Evolutionary conservation across 1,284 basidiomycete species (phyloP), one percentile per base, ranked within the genome.

Genomic region (Rhodotorula glutinis): DNA sequence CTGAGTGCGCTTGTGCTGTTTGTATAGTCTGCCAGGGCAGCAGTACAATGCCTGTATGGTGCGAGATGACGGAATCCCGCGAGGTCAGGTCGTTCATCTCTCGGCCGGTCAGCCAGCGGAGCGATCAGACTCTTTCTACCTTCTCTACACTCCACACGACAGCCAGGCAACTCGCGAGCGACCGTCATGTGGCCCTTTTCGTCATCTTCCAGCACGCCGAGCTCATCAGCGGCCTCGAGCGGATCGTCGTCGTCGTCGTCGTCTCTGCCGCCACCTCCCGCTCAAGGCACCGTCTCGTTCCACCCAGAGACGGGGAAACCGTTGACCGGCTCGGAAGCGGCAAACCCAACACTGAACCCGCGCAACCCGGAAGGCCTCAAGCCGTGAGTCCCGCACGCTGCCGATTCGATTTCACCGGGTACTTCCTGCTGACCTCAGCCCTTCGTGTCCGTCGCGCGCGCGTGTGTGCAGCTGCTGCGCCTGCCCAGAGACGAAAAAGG

Each of bases 401-500:
- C 40, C 25, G 1, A 25, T 21, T 5, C 16, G 13, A 60, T 4
- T 51, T 57, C n/a, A 25, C 56, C 23, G n/a, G n/a, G 43, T 8
- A 21, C 43, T 5, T 21, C 11, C 4, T 16, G 33, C 40, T 41
- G 57, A 10, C 61, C 49, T 51, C 46, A 19, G 54, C 21, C 10
- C 8, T 4, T 3, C 51, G 13, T 27, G 11, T 3, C 25, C 51
- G 21, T 4, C n/a, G n/a, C n/a, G n/a, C n/a, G n/a, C n/a, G n/a
- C n/a, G n/a, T n/a, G n/a, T n/a, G n/a, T 25, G 13, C 71, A 79
- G 82, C 60, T 98, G 94, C 77, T 98, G 94, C 76, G 94, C 94
- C 54, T 98, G 94, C 79, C 92, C 93, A 19, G 85, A 93, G 75
- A 96, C 93, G 1, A 98, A 98, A 80, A 85, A 87, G 11, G 84